Conservation (phyloP, 352 stramenopile genomes). For the Globisporangium echinulatum region DNA sequence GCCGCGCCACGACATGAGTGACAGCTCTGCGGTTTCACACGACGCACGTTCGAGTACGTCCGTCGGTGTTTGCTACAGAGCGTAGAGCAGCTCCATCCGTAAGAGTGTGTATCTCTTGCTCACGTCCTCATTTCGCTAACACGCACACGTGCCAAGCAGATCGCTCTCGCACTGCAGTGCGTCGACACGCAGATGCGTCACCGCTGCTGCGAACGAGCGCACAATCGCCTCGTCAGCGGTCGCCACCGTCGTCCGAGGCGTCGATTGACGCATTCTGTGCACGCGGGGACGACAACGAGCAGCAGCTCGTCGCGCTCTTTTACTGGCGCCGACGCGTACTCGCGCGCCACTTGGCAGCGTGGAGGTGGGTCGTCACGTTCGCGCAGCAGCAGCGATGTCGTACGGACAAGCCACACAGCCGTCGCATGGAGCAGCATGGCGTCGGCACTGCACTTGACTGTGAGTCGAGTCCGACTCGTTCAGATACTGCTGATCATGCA, state of each 20-base stretch:
- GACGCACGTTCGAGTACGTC: not conserved
- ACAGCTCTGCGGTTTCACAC: not conserved
- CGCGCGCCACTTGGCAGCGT: slow-evolving; percentile 31
- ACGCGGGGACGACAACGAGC: slow-evolving; percentile 28
- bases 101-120: no score
- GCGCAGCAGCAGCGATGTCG: not conserved
- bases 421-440: not conserved
- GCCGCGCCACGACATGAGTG: not conserved
- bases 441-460: no score
- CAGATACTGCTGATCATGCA: no score
- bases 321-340: slow-evolving; percentile 38
- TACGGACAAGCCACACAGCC: not conserved
- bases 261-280: slow-evolving; percentile 17
- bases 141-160: not conserved
- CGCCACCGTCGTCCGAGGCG: not conserved
- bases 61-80: not conserved
- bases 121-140: no score
- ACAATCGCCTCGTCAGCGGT: no score
- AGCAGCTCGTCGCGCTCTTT: slow-evolving; percentile 35
- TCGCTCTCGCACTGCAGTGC: not conserved
- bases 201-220: no score
- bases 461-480: no score
- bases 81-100: no score
- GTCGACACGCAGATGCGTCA: not conserved
- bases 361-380: slow-evolving; percentile 23